Base-by-base conservation (phyloP, 2,329 filamentous ascomycete species). In the Beauveria rudraprayagi region DNA sequence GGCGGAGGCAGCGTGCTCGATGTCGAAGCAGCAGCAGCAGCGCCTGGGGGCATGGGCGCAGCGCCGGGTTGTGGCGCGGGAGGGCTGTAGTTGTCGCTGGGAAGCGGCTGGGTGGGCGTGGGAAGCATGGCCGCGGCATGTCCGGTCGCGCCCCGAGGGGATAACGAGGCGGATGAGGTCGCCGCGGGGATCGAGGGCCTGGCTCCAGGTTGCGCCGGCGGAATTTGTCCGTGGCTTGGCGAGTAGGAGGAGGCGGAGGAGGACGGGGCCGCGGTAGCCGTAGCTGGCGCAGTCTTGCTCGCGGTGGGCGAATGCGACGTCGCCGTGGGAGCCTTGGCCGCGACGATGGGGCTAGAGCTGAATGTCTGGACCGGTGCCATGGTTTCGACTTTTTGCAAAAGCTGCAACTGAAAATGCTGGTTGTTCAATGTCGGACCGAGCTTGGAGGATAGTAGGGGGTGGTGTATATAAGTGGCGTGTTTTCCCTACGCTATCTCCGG, bases 311-410 rank as follows among this genome's bases (percentile, higher is more conserved):
- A 46, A 24, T 44, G 40, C 10, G 40, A 77, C 22, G 80, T 81
- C 47, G 73, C 68, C 37, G 75, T 80, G 17, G 76, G 75, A 54
- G 82, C 75, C 72, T 84, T 85, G 62, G 79, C 74, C 43, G 81
- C 79, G 66, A 76, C 81, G 70, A 87, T 84, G 51, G 84, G 84
- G 69, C 82, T 84, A 60, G 80, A 71, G 41, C 78, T 80, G 71
- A 85, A 84, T 47, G 86, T 78, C 53, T 80, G 81, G 63, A 87
- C 80, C n/a, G 83, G 79, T 54, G 83, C 77, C 84, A 87, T 87
- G n/a, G 52, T 74, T 68, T 11, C 3, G 9, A 34, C 19, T 9
- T 40, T 51, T 28, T n/a, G 24, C 30, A 44, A 16, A 16, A 43
- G 2, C 16, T 14, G 10, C 9, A 37, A 16, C 11, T 28, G 11